Evolutionary conservation across 2,329 filamentous ascomycete species (phyloP).

Genomic region (Aureobasidium vineae): DNA sequence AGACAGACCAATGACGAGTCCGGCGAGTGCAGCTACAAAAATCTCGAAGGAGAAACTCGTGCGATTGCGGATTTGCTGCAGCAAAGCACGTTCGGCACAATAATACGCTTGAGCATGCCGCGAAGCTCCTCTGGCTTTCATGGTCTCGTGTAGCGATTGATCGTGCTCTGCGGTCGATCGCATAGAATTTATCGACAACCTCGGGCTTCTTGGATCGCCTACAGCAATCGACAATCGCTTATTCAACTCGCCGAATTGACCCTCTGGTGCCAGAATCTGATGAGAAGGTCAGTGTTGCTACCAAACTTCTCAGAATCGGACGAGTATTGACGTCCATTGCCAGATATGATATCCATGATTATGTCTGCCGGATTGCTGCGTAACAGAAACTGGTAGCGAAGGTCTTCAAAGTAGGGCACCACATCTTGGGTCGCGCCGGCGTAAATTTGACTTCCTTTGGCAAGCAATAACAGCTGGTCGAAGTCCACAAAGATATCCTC

Average conservation of each 20-base stretch:
- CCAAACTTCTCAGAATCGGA: constrained; percentile 34
- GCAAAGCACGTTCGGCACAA: constrained; percentile 53
- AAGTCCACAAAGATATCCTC: constrained; percentile 59
- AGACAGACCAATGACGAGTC: constrained; percentile 56
- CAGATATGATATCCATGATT: constrained; percentile 62
- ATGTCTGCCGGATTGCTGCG: constrained; percentile 57
- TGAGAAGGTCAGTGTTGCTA: constrained; percentile 52
- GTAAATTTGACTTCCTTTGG: constrained; percentile 57
- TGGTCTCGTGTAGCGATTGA: constrained; percentile 45
- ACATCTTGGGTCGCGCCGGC: constrained; percentile 49
- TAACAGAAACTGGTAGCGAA: constrained; percentile 52
- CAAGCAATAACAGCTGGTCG: constrained; percentile 57
- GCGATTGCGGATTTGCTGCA: constrained; percentile 57
- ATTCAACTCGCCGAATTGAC: constrained; percentile 29
- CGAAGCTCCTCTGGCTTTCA: constrained; percentile 53
- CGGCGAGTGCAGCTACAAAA: constrained; percentile 53
- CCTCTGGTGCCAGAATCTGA: constrained; percentile 48
- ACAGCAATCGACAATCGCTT: constrained; percentile 30
- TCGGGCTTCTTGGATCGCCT: constrained; percentile 31
- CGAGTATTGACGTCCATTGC: constrained; percentile 54
- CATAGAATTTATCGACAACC: constrained; percentile 34
- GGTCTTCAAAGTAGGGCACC: constrained; percentile 52
- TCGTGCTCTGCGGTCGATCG: constrained; percentile 44
- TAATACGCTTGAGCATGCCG: constrained; percentile 53
- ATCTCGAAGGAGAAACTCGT: constrained; percentile 56